phyloP scores from a whole-genome alignment of 352 stramenopile species.

The Peronospora farinosa region DNA sequence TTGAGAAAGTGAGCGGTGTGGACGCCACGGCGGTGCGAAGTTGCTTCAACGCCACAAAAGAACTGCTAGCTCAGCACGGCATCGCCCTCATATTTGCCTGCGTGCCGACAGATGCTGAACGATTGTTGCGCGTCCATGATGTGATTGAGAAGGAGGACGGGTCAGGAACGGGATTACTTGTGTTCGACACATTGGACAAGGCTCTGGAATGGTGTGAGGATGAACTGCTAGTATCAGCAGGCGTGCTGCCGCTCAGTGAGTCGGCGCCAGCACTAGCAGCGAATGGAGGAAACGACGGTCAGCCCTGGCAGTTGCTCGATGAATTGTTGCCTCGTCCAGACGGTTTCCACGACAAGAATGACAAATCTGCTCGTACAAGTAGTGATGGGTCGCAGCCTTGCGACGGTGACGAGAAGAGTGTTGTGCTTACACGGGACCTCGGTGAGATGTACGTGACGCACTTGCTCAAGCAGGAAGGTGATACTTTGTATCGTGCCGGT shows the following conservation, averaged over 20 bases:
- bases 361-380: neutral
- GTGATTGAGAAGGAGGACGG: slow-evolving; percentile 68
- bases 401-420: slow-evolving; percentile 1
- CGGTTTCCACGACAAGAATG: slow-evolving; percentile 16
- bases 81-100: slow-evolving; percentile 72
- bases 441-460: slow-evolving; percentile 69
- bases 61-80: slow-evolving; percentile 69
- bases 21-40: slow-evolving; percentile 83
- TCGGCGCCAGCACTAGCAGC: slow-evolving; percentile 25
- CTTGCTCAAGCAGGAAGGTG: slow-evolving; percentile 45
- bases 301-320: slow-evolving; percentile 51
- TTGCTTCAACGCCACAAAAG: slow-evolving; percentile 83
- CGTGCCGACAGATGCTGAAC: slow-evolving; percentile 61
- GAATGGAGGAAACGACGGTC: slow-evolving; percentile 30
- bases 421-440: slow-evolving; percentile 49
- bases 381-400: neutral
- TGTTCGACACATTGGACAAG: slow-evolving; percentile 81
- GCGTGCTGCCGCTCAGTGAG: slow-evolving; percentile 62
- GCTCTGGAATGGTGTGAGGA: slow-evolving; percentile 85
- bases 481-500: slow-evolving; percentile 67
- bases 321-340: slow-evolving; percentile 46
- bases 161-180: slow-evolving; percentile 46
- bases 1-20: slow-evolving; percentile 85
- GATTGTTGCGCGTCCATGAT: slow-evolving; percentile 68
- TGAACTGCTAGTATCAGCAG: slow-evolving; percentile 67